Evolutionary conservation across 495 filamentous ascomycete species (phyloP), one percentile per base, ranked within the genome.

Genomic region (Neurospora discreta): DNA sequence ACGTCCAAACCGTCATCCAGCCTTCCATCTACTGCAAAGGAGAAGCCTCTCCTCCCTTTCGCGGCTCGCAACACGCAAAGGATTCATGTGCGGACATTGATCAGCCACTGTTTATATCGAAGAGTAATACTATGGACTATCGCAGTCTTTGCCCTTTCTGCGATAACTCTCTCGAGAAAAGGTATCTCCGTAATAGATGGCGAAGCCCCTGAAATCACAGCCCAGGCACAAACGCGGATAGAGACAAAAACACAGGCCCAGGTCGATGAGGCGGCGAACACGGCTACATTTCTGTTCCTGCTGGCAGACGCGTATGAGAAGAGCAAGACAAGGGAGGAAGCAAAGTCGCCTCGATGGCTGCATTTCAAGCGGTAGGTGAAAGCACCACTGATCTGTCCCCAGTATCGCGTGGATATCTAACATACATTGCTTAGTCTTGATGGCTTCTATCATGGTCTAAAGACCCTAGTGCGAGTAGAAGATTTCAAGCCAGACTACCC

Each of bases 401-500:
- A 15, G 69, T 40, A 13, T 10, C 10, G 23, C 67, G 60, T 26
- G 39, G 46, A 71, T 76, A 74, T 75, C 73, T 36, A 46, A 10
- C 73, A 40, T 33, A 10, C 73, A 40, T 26, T 3, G 2, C 33
- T 20, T 41, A 86, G 84, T 52, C 81, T 97, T 65, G 88, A 88
- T 74, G 87, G 93, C 58, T 97, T 94, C 79, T 91, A 94, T 79
- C 91, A 91, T 30, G 94, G 94, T 0, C 82, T 97, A 36, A 85
- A 87, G 69, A 87, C 87, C 1, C 77, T 97, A 69, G 89, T 93
- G 0, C 78, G 87, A n/a, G 83, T 86, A 41, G 75, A 79, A 10
- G 83, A 91, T 5, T 90, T 93, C 72, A 82, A 82, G 18, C 89
- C 94, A 1, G 93, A 97, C 78, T 97, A 92, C 78, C 93, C 93